A percentile compares a stretch with the other conserved stretches of the same genome.
These are phyloP conservation scores for Fusarium sp. DNA, from an alignment of 2,329 filamentous ascomycete species.

Conservation along the genomic window DNA sequence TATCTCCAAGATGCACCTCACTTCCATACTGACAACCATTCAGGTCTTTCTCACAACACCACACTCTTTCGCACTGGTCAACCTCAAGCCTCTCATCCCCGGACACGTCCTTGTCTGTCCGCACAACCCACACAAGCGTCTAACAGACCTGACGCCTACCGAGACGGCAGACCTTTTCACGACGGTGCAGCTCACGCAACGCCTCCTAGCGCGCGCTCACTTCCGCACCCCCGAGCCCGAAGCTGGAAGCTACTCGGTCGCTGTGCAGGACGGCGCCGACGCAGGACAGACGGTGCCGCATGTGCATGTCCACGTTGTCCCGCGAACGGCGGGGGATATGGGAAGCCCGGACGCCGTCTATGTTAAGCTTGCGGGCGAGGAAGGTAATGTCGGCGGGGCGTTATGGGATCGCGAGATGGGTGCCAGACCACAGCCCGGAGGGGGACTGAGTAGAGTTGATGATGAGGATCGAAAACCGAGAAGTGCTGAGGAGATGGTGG, in stretches of 20 bases:
- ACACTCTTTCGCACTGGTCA: conserved; percentile 88
- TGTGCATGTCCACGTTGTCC: conserved; percentile 93
- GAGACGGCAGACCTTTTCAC: conserved; percentile 86
- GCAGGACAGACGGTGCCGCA: conserved; percentile 95
- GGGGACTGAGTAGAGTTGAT: conserved; percentile 76
- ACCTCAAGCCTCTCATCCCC: conserved; percentile 92
- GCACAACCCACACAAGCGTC: conserved; percentile 72
- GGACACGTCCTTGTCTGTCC: conserved; percentile 95
- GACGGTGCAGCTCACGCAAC: conserved; percentile 85
- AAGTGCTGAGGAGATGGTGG: conserved; percentile 78
- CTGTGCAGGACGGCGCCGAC: conserved; percentile 90
- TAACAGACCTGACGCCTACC: conserved; percentile 76
- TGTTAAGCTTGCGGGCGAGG: conserved; percentile 82
- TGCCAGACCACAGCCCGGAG: conserved; percentile 60
- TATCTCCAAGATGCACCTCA: not conserved
- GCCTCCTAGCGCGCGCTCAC: conserved; percentile 73
- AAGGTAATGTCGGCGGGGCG: conserved; percentile 82
- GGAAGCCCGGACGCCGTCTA: conserved; percentile 77
- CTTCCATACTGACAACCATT: conserved; percentile 3
- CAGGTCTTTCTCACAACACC: conserved; percentile 89
- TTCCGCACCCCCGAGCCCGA: conserved; percentile 63
- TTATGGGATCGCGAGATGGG: conserved; percentile 64
- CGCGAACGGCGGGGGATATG: conserved; percentile 69
- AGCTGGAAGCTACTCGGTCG: conserved; percentile 87
- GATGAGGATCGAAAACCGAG: conserved; percentile 75